phyloP scores from a whole-genome alignment of 192 early-diverging fungal genomes.

The Coemansia asiatica region DNA sequence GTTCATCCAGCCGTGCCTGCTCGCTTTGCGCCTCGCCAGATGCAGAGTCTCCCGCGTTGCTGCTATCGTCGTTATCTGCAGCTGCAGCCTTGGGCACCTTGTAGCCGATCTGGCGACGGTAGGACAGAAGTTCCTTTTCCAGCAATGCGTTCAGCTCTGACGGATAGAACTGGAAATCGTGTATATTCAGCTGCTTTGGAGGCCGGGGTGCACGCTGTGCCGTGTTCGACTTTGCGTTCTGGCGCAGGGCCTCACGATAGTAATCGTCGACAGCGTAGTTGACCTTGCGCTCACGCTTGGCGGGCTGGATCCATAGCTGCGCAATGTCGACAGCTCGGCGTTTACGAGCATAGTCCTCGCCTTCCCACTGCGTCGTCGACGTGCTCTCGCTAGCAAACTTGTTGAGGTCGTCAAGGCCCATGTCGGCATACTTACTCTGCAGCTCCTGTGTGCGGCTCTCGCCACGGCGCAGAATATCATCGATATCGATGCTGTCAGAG shows the following conservation, averaged over 20 bases:
- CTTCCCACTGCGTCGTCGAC: conserved; percentile 93
- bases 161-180: conserved; percentile 95
- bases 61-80: conserved; percentile 32
- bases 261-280: conserved; percentile 92
- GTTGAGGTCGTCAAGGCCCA: conserved; percentile 90
- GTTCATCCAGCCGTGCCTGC: conserved; percentile 67
- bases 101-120: conserved; percentile 71
- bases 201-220: conserved; percentile 65
- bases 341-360: conserved; percentile 89
- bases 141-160: conserved; percentile 72
- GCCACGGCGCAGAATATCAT: conserved; percentile 84
- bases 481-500: conserved; percentile 54
- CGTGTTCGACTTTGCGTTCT: conserved; percentile 61
- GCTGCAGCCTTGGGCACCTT: conserved; percentile 59
- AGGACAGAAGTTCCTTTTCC: conserved; percentile 78
- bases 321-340: conserved; percentile 40
- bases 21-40: conserved; percentile 58
- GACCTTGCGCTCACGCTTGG: conserved; percentile 90
- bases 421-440: conserved; percentile 83
- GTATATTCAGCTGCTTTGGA: conserved; percentile 66
- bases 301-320: conserved; percentile 85
- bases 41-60: conserved; percentile 4
- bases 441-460: conserved; percentile 89
- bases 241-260: conserved; percentile 82
- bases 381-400: conserved; percentile 74